Conservation (phyloP, 208 protist species). For the Trypanosoma mega region DNA sequence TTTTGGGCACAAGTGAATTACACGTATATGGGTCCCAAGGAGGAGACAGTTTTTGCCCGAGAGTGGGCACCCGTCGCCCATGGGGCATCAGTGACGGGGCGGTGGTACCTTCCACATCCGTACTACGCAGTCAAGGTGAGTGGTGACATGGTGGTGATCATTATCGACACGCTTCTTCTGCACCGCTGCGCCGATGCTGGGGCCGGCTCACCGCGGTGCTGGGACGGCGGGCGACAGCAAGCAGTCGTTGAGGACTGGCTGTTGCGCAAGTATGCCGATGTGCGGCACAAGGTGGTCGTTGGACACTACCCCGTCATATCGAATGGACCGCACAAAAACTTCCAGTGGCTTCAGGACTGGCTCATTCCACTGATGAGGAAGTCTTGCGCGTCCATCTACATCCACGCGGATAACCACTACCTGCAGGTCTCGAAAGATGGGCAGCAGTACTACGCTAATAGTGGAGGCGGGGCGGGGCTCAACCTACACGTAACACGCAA, state of each 20-base stretch:
- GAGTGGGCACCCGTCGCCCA: constrained; percentile 2
- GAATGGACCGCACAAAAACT: constrained; percentile 41
- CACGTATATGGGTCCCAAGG: constrained; percentile 8
- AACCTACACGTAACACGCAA: constrained; percentile 22
- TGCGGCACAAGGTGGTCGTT: constrained; percentile 39
- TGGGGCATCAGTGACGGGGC: constrained; percentile 5
- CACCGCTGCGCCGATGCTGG: constrained; percentile 17
- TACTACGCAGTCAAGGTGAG: constrained; percentile 33
- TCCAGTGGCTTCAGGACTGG: constrained; percentile 31
- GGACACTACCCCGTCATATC: constrained; percentile 50
- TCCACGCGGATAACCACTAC: constrained; percentile 57
- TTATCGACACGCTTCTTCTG: constrained; percentile 37
- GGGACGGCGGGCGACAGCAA: constrained; percentile 30
- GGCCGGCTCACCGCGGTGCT: constrained; percentile 7
- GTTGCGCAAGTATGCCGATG: constrained; percentile 10
- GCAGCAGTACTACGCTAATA: constrained; percentile 39
- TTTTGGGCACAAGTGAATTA: constrained; percentile 33
- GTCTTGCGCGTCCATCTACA: constrained; percentile 32
- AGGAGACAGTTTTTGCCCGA: neutral
- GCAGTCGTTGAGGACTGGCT: constrained; percentile 33
- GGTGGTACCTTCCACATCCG: constrained; percentile 35
- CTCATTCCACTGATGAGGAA: constrained; percentile 35
- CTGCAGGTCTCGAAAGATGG: constrained; percentile 38
- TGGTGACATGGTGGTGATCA: constrained; percentile 26
- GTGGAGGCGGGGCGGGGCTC: constrained; percentile 37